Base-by-base conservation (phyloP, 768 basidiomycete species). In the Russula earlei region DNA sequence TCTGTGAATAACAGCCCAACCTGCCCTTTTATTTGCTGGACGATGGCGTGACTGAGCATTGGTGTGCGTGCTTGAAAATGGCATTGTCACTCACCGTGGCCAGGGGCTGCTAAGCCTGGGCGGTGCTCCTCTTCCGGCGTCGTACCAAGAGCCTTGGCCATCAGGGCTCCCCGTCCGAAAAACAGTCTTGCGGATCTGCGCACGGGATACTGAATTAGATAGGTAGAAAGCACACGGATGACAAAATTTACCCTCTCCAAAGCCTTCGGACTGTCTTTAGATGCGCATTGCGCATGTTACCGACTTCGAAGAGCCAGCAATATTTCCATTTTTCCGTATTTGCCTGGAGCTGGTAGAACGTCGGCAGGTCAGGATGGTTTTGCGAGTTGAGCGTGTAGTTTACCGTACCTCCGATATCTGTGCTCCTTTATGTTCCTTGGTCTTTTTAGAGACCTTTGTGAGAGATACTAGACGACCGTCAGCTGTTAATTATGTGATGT, bases 231-330 rank as follows among this genome's bases (percentile, higher is more conserved):
- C 38, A 20, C 47, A 44, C 42, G 40, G 10, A 44, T 19, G 46
- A 8, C 52, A 36, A 19, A n/a, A 73, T 85, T 53, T 63, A 91
- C 86, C 88, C 90, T 76, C 91, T 90, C 96, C 96, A 99, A 61
- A 88, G 75, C 57, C 83, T 84, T 62, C 96, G 80, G 45, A 98
- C 90, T 49, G 91, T 92, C 77, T 98, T 94, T 37, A 99, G 73
- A 70, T 91, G 87, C 25, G 92, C 75, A 72, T 95, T 98, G 58
- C 96, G 78, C 92, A 97, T 95, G 63, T 92, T 83, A 15, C 93
- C 94, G 5, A 97, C 91, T 64, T 87, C 84, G 67, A 99, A 96
- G 37, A 97, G 68, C 91, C 93, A 99, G 72, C 91, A 87, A 70
- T 96, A 94, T 66, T 81, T 81, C 85, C 90, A 97, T 74, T 91